Evolutionary conservation across 208 protist genomes (phyloP), one percentile per base, ranked within the genome.

Genomic region (Endotrypanum monterogeii): DNA sequence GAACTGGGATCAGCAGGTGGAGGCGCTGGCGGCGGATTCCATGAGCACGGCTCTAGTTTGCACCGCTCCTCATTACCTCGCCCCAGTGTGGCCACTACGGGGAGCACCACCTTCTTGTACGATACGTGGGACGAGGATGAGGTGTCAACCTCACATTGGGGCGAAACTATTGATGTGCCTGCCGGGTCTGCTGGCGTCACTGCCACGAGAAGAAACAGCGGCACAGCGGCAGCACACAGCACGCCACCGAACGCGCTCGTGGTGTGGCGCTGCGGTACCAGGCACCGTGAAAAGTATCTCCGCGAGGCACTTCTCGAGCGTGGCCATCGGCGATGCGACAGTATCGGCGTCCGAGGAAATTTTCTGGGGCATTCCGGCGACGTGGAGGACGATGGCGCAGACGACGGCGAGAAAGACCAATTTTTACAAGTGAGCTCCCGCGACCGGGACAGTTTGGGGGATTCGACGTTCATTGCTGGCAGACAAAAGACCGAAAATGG

Each of bases 261-360:
- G 30, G 69, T 85, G 65, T 85, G 81, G 75, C 79, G 80, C 32
- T 74, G 71, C 41, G 68, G 52, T 2, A 71, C 54, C 12, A 68
- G 57, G 30, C 30, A 69, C 30, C 78, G 78, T 25, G 72, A 74
- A 41, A 69, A 51, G 20, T 76, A 66, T 65, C 69, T 80, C 32
- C 70, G 71, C 41, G 79, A 84, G 12, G 79, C 67, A 3, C 77
- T 82, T 25, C 44, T 82, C 1, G 58, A 57, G 23, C 44, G 48
- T 20, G 23, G n/a, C 35, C 14, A 25, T 35, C 35, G 16, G 54
- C 68, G 68, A 35, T 30, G 37, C 14, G 23, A 65, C 37, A 46
- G 37, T 37, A 48, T 20, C 39, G 58, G 55, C 20, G 46, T 25
- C 46, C 48, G 66, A 28, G 66, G 39, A 18, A 50, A 41, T 50